A percentile compares a stretch with the other conserved stretches of the same genome.
Evolutionary conservation across 768 basidiomycete genomes (phyloP).

Genomic region (Lactarius indigo): DNA sequence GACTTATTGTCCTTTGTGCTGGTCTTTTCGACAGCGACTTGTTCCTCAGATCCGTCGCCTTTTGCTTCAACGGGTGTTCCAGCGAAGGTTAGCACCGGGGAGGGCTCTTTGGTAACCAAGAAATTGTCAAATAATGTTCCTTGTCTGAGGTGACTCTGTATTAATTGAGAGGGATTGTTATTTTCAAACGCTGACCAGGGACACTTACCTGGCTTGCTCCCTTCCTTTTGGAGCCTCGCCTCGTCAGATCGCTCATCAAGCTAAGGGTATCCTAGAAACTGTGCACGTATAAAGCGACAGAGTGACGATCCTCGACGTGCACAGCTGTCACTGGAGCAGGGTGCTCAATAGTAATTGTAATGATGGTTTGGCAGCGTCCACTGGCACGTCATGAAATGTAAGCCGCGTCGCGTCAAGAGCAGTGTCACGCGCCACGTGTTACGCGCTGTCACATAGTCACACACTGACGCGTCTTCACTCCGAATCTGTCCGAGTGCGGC

Average conservation of each 20-base stretch:
- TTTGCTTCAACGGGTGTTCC: background rate
- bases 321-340: background rate
- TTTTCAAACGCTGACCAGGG: background rate
- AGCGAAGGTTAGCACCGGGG: background rate
- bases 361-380: background rate
- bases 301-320: background rate
- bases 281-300: background rate
- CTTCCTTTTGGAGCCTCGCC: constrained; percentile 9
- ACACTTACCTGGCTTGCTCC: constrained; percentile 6
- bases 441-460: background rate
- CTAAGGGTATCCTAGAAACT: background rate
- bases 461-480: no score
- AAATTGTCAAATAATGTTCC: constrained; percentile 29
- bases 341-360: background rate
- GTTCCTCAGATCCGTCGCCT: background rate
- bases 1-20: no score
- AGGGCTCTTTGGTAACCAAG: constrained; percentile 1
- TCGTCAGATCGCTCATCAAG: constrained; percentile 9
- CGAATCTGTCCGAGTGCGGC: no score
- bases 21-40: background rate
- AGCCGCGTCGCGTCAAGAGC: constrained; percentile 6
- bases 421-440: background rate
- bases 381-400: background rate
- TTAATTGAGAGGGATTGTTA: background rate
- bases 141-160: constrained; percentile 26